Conservation (phyloP, 345 rosid genomes). For the Streptanthus diversifolius region DNA sequence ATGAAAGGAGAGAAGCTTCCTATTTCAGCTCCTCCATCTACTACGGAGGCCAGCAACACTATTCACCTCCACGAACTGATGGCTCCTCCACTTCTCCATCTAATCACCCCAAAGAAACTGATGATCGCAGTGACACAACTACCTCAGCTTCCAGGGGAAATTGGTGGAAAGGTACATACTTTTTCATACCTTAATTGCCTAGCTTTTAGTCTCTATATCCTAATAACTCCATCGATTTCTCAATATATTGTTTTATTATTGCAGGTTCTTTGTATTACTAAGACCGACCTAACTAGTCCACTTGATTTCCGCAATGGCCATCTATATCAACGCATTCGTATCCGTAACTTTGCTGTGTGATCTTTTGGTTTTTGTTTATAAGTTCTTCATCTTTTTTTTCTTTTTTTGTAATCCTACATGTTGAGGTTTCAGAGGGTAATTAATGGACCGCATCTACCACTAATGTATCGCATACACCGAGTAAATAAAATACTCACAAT, state of each 20-base stretch:
- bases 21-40: conserved; percentile 77
- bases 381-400: neutral
- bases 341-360: conserved; percentile 12
- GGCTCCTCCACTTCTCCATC: conserved; percentile 8
- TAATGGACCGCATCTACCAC: conserved; percentile 2
- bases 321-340: neutral
- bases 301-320: neutral
- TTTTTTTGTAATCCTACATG: conserved; percentile 7
- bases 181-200: neutral
- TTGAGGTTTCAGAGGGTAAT: neutral
- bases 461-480: conserved; percentile 3
- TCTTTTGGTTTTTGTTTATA: conserved; percentile 9
- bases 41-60: conserved; percentile 92
- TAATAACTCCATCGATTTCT: neutral
- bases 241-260: neutral
- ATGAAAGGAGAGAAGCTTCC: conserved; percentile 49
- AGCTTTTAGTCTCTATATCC: neutral
- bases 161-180: conserved; percentile 85
- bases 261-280: conserved; percentile 37
- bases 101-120: conserved; percentile 33
- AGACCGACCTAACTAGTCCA: conserved; percentile 13
- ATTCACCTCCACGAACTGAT: conserved; percentile 51
- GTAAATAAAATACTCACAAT: conserved; percentile 4
- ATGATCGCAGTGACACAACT: conserved; percentile 30
- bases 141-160: conserved; percentile 74